phyloP scores from a whole-genome alignment of 768 basidiomycete species.

The Trametes gibbosa region DNA sequence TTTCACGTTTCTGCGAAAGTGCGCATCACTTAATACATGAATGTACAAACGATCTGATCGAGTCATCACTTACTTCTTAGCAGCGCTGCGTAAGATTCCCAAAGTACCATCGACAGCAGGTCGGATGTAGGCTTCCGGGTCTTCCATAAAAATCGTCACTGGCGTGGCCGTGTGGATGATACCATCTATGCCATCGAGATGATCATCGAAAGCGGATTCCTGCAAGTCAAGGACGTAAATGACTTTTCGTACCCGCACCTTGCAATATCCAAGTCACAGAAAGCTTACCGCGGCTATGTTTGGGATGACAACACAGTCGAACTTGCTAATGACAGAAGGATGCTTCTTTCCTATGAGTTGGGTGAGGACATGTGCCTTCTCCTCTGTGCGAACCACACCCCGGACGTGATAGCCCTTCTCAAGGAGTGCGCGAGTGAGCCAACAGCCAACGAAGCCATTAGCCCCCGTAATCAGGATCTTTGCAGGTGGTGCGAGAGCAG shows the following conservation, averaged over 20 bases:
- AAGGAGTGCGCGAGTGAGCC: conserved; percentile 52
- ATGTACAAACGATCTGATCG: no score
- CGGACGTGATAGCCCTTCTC: conserved; percentile 58
- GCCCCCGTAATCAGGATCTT: conserved; percentile 53
- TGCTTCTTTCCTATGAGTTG: conserved; percentile 37
- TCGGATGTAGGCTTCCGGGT: conserved; percentile 53
- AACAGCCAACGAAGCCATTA: conserved; percentile 54
- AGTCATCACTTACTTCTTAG: neutral
- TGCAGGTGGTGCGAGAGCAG: conserved; percentile 26
- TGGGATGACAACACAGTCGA: neutral
- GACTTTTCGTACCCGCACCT: neutral
- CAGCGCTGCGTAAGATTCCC: conserved; percentile 54
- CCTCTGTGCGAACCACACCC: conserved; percentile 56
- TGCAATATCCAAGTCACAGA: neutral
- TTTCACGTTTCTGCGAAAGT: conserved; percentile 36
- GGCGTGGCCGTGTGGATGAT: conserved; percentile 70
- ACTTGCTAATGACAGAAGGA: neutral
- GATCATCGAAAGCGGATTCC: conserved; percentile 72
- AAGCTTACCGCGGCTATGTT: neutral
- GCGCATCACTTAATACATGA: neutral
- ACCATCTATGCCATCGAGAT: conserved; percentile 68
- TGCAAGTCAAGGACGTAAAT: conserved; percentile 17
- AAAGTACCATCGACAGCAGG: conserved; percentile 75
- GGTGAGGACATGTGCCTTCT: conserved; percentile 54
- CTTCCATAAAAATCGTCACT: conserved; percentile 42